Conservation (phyloP, 257 asterid genomes). For the Buddleja alternifolia region DNA sequence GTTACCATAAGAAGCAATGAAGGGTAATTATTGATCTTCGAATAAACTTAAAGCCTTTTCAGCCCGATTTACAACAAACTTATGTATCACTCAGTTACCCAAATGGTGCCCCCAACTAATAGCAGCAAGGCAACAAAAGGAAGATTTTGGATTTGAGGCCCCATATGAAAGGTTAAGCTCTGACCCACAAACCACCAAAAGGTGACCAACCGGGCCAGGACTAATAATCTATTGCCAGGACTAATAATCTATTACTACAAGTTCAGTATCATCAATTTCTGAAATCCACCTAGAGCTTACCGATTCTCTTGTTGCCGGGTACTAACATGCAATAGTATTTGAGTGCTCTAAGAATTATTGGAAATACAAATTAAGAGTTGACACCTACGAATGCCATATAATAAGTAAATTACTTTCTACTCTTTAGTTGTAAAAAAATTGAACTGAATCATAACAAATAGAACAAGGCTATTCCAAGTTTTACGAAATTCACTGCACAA, state of each 20-base stretch:
- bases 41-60: slow-evolving; percentile 3
- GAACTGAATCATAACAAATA: slow-evolving; percentile 15
- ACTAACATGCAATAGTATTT: slow-evolving; percentile 16
- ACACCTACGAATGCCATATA: slow-evolving; percentile 18
- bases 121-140: neutral
- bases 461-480: slow-evolving; percentile 1
- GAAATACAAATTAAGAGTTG: slow-evolving; percentile 17
- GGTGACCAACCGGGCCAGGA: neutral
- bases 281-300: slow-evolving; percentile 18
- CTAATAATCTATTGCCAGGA: neutral
- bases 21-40: slow-evolving; percentile 1
- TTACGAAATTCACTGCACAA: slow-evolving; percentile 1
- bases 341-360: slow-evolving; percentile 14
- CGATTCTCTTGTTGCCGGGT: slow-evolving; percentile 11
- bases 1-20: slow-evolving; percentile 22
- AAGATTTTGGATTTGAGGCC: slow-evolving; percentile 7
- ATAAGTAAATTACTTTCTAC: slow-evolving; percentile 17
- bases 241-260: neutral
- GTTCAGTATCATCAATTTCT: neutral
- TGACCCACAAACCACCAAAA: neutral
- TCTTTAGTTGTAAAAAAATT: too few species aligned
- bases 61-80: neutral
- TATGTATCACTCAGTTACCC: neutral
- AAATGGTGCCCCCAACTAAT: slow-evolving; percentile 7
- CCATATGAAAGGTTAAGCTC: slow-evolving; percentile 4